Evolutionary conservation across 371 early-diverging fungal species (phyloP).

Genomic region (Mucor piriformis): DNA sequence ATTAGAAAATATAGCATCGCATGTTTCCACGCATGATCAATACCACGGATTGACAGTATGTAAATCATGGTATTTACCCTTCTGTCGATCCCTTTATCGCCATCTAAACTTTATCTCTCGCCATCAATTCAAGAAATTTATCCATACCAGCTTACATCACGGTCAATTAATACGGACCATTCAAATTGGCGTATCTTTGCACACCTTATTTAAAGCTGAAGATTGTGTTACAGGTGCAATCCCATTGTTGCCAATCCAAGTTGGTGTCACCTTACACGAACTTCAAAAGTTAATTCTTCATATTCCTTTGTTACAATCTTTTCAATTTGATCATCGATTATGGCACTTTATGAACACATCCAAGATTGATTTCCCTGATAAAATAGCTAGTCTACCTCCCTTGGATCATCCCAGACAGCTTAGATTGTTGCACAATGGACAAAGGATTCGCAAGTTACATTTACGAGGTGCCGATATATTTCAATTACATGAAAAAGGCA

Average conservation of each 20-base stretch:
- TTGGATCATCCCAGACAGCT: slow-evolving; percentile 18
- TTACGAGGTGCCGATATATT: slow-evolving; percentile 13
- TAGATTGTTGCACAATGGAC: slow-evolving; percentile 2
- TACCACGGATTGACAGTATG: slow-evolving; percentile 6
- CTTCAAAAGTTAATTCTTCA: neutral
- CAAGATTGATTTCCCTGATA: neutral
- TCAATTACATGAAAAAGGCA: neutral
- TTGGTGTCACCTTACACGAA: slow-evolving; percentile 14
- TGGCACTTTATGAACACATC: slow-evolving; percentile 7
- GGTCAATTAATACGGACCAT: neutral
- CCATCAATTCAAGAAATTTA: slow-evolving; percentile 5
- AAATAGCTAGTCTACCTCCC: neutral
- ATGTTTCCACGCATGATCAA: slow-evolving; percentile 1
- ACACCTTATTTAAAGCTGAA: neutral
- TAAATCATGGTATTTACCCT: slow-evolving; percentile 5
- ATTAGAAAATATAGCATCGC: slow-evolving; percentile 2
- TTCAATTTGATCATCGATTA: slow-evolving; percentile 8
- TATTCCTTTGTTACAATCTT: slow-evolving; percentile 4
- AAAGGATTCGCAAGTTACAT: neutral
- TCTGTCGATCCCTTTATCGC: slow-evolving; percentile 13
- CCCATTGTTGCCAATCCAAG: slow-evolving; percentile 3
- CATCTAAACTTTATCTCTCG: slow-evolving; percentile 6
- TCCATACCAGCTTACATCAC: neutral
- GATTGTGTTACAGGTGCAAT: slow-evolving; percentile 11
- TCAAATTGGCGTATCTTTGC: neutral